These are phyloP conservation scores for Elongisporangium prolatum DNA, from an alignment of 352 stramenopile genomes.

Conservation along the genomic window DNA sequence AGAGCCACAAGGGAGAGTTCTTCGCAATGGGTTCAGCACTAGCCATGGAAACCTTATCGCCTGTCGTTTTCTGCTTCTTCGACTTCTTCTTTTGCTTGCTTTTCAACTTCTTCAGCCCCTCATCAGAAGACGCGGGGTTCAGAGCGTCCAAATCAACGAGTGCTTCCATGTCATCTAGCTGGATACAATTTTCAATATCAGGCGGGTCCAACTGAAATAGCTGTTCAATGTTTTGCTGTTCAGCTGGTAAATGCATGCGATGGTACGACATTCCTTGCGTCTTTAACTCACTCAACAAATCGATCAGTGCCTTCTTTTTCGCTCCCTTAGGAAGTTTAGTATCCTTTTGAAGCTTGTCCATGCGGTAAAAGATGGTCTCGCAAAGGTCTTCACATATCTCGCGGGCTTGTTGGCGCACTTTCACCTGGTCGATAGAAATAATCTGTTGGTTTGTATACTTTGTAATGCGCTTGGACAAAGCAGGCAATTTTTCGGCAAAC, in stretches of 20 bases:
- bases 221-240: slow-evolving; percentile 78
- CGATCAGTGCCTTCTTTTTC: slow-evolving; percentile 97
- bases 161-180: slow-evolving; percentile 56
- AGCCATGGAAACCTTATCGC: slow-evolving; percentile 5
- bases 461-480: slow-evolving; percentile 59
- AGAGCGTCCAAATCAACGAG: slow-evolving; percentile 25
- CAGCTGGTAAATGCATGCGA: slow-evolving; percentile 57
- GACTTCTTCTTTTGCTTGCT: slow-evolving; percentile 25
- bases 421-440: slow-evolving; percentile 49
- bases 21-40: slow-evolving; percentile 21
- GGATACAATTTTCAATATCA: slow-evolving; percentile 77
- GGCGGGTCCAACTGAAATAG: slow-evolving; percentile 82
- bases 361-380: slow-evolving; percentile 95
- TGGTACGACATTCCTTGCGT: slow-evolving; percentile 79
- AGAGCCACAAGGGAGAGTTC: slow-evolving; percentile 73
- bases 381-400: slow-evolving; percentile 87
- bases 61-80: slow-evolving; percentile 16
- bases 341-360: slow-evolving; percentile 75
- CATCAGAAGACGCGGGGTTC: slow-evolving; percentile 2
- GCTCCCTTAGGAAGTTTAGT: slow-evolving; percentile 90
- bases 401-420: slow-evolving; percentile 60
- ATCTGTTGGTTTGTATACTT: slow-evolving; percentile 78
- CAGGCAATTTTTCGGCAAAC: slow-evolving; percentile 50
- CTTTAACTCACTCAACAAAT: slow-evolving; percentile 91
- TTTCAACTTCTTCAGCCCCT: slow-evolving; percentile 14